Conservation (phyloP, 2,329 filamentous ascomycete species). For the Samsoniella hepiali region DNA sequence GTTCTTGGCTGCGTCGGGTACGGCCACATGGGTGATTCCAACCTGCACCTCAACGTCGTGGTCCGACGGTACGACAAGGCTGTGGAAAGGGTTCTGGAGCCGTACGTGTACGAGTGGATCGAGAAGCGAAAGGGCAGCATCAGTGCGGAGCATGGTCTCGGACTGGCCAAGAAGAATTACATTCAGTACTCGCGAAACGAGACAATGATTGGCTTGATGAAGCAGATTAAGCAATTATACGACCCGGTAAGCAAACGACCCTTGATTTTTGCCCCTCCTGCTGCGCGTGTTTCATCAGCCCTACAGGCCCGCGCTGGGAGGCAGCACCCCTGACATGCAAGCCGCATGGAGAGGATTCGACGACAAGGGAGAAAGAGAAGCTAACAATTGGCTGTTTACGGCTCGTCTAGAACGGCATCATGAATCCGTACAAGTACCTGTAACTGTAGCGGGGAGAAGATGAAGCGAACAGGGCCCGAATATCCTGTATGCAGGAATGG, state of each 20-base stretch:
- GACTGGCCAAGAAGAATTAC: slow-evolving; percentile 91
- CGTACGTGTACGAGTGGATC: slow-evolving; percentile 98
- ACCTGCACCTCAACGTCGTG: slow-evolving; percentile 88
- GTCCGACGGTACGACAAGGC: slow-evolving; percentile 79
- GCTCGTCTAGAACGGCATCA: slow-evolving; percentile 76
- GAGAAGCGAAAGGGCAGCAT: slow-evolving; percentile 84
- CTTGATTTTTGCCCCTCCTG: slow-evolving; percentile 1
- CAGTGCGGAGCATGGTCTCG: slow-evolving; percentile 92
- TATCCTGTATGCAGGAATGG: neutral
- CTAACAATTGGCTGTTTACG: slow-evolving; percentile 18
- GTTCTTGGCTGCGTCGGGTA: slow-evolving; percentile 92
- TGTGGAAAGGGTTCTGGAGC: slow-evolving; percentile 85
- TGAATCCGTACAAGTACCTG: slow-evolving; percentile 99
- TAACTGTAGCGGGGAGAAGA: slow-evolving; percentile 27
- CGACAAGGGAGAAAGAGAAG: neutral
- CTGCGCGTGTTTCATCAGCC: slow-evolving; percentile 2
- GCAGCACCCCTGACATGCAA: neutral
- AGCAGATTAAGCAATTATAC: slow-evolving; percentile 88
- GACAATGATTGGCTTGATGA: slow-evolving; percentile 87
- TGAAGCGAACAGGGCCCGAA: neutral
- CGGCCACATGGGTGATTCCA: slow-evolving; percentile 96
- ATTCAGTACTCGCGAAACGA: slow-evolving; percentile 90
- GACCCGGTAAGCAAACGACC: slow-evolving; percentile 70
- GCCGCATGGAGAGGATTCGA: neutral
- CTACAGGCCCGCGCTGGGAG: neutral